These are phyloP conservation scores for Gliomastix tumulicola DNA, from an alignment of 2,329 filamentous ascomycete genomes.

Conservation along the genomic window DNA sequence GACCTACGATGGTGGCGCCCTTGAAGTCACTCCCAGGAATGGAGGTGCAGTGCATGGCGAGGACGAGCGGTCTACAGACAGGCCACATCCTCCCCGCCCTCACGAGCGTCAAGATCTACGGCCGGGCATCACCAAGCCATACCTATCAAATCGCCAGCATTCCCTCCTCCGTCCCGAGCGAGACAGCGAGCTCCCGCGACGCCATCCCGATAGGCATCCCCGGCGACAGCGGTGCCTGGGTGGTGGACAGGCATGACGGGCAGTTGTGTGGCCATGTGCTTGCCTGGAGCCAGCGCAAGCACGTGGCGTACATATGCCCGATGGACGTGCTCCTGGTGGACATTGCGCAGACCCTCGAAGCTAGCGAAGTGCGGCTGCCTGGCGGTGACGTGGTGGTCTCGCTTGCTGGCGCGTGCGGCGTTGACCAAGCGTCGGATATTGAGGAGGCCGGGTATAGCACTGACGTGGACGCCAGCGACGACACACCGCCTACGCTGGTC, in stretches of 20 bases:
- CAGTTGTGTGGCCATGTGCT: constrained; percentile 84
- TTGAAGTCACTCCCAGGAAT: constrained; percentile 61
- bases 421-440: too few relatives aligned
- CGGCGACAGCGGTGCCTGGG: constrained; percentile 90
- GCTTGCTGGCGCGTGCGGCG: too few relatives aligned
- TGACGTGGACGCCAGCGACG: too few relatives aligned
- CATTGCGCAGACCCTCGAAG: constrained; percentile 71
- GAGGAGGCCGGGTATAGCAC: too few relatives aligned
- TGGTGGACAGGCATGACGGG: constrained; percentile 73
- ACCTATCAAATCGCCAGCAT: constrained; percentile 53
- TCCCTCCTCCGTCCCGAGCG: constrained; percentile 9
- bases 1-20: constrained; percentile 53
- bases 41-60: constrained; percentile 79
- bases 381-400: constrained; percentile 41
- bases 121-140: constrained; percentile 72
- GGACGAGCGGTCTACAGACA: constrained; percentile 76
- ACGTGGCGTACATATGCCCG: constrained; percentile 84
- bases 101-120: constrained; percentile 80
- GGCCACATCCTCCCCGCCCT: constrained; percentile 73
- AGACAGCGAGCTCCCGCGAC: constrained; percentile 10
- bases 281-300: constrained; percentile 75
- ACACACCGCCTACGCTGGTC: too few relatives aligned
- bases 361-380: constrained; percentile 63
- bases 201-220: constrained; percentile 65
- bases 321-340: constrained; percentile 89